A percentile compares a stretch with the other conserved stretches of the same genome.
Conservation (phyloP, 768 basidiomycete species). For the Mycena sanguinolenta region DNA sequence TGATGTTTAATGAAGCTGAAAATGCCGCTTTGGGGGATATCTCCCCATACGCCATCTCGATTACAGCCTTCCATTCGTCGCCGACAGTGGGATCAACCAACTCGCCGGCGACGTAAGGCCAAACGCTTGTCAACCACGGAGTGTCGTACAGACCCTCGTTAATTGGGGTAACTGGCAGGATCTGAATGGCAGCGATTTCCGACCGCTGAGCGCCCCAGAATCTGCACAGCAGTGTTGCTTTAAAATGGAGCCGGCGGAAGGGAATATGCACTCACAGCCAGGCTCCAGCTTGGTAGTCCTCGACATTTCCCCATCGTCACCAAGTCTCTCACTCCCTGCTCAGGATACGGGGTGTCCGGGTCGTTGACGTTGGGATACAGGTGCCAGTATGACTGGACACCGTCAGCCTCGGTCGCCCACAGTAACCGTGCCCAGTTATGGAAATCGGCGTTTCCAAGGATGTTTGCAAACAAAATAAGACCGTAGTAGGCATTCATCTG, state of each 20-base stretch:
- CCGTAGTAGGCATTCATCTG: slow-evolving; percentile 52
- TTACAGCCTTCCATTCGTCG: slow-evolving; percentile 52
- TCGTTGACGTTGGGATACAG: slow-evolving; percentile 48
- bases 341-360: slow-evolving; percentile 52
- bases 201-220: slow-evolving; percentile 51
- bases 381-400: slow-evolving; percentile 53
- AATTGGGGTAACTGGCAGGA: slow-evolving; percentile 52
- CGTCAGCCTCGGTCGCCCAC: slow-evolving; percentile 51
- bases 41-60: slow-evolving; percentile 50
- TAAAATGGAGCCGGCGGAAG: background rate
- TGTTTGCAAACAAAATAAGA: slow-evolving; percentile 49
- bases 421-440: slow-evolving; percentile 50
- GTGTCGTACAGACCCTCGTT: slow-evolving; percentile 51
- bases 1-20: slow-evolving; percentile 45
- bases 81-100: slow-evolving; percentile 42
- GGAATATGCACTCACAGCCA: slow-evolving; percentile 46
- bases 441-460: slow-evolving; percentile 47
- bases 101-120: slow-evolving; percentile 45
- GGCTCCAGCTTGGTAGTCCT: slow-evolving; percentile 51
- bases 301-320: slow-evolving; percentile 53
- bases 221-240: slow-evolving; percentile 20
- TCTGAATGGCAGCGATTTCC: slow-evolving; percentile 52
- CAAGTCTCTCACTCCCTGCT: slow-evolving; percentile 44
- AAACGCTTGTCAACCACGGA: slow-evolving; percentile 46
- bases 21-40: slow-evolving; percentile 44